phyloP scores from a whole-genome alignment of 305 asterid species.

The Fraxinus ornus region DNA sequence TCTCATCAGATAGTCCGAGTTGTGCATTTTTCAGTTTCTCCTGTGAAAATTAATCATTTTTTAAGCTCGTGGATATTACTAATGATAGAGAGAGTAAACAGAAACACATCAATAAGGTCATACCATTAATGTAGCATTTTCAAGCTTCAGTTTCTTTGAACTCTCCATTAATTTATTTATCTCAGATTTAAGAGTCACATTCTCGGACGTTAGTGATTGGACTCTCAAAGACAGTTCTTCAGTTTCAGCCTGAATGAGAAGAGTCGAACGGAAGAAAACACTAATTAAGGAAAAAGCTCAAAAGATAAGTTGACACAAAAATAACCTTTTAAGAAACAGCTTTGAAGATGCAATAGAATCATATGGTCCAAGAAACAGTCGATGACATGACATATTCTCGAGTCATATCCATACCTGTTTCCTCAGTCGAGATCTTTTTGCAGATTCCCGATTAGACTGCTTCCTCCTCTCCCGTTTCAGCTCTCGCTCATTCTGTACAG shows the following conservation, averaged over 20 bases:
- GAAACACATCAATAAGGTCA: background rate
- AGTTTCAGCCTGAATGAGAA: conserved; percentile 64
- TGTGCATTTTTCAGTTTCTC: conserved; percentile 53
- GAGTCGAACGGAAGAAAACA: background rate
- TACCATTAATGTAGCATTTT: conserved; percentile 70
- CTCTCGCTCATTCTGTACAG: conserved; percentile 75
- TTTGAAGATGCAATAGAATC: background rate
- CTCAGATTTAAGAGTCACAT: conserved; percentile 71
- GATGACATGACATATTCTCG: background rate
- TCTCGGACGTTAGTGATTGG: conserved; percentile 64
- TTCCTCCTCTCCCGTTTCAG: conserved; percentile 91
- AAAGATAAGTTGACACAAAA: background rate
- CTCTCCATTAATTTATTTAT: conserved; percentile 52
- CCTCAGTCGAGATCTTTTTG: conserved; percentile 92
- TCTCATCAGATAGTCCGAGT: conserved; percentile 36
- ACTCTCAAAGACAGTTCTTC: conserved; percentile 82
- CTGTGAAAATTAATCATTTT: conserved; percentile 34
- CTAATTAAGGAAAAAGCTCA: background rate
- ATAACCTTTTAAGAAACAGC: background rate
- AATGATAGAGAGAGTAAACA: background rate
- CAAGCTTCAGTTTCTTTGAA: conserved; percentile 70
- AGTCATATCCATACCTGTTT: conserved; percentile 61
- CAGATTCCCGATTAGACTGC: conserved; percentile 97
- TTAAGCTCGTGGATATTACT: background rate
- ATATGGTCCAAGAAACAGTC: background rate